Percentiles rank a stretch among this genome's conserved stretches.
phyloP scores from a whole-genome alignment of 108 stramenopile genomes.

The Skeletonema potamos region DNA sequence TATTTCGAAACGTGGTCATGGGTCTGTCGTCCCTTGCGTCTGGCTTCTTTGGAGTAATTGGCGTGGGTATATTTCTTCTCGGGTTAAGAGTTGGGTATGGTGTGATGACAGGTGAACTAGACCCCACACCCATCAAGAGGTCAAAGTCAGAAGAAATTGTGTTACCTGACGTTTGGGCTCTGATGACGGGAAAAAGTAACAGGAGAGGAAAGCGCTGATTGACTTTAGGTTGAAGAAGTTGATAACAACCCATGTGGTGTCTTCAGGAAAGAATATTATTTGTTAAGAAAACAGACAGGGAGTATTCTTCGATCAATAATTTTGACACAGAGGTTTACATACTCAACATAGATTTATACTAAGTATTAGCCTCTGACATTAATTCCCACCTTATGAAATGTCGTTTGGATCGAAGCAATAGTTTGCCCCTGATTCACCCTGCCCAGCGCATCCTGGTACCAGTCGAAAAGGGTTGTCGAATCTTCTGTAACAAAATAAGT shows the following conservation, averaged over 20 bases:
- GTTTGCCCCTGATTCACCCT: slow-evolving; percentile 15
- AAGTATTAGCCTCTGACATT: background rate
- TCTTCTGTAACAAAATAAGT: slow-evolving; percentile 27
- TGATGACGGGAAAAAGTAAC: slow-evolving; percentile 76
- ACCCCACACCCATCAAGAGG: slow-evolving; percentile 73
- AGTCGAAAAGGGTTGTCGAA: background rate
- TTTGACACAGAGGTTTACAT: background rate
- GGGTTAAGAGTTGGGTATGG: slow-evolving; percentile 77
- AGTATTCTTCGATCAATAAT: background rate
- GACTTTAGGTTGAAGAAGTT: background rate
- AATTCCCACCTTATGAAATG: background rate
- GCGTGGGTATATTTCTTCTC: slow-evolving; percentile 74
- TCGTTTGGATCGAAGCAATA: slow-evolving; percentile 42
- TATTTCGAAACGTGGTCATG: slow-evolving; percentile 78
- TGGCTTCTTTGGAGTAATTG: slow-evolving; percentile 82
- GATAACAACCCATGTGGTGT: background rate
- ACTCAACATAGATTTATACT: background rate
- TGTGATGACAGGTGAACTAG: slow-evolving; percentile 73
- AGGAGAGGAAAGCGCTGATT: slow-evolving; percentile 38
- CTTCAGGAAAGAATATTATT: background rate
- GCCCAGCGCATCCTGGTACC: slow-evolving; percentile 44
- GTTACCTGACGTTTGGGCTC: slow-evolving; percentile 70
- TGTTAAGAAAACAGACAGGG: background rate
- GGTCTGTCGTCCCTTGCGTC: slow-evolving; percentile 70
- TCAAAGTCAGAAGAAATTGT: slow-evolving; percentile 49